These are phyloP conservation scores for Achaetomium macrosporum DNA, from an alignment of 2,329 filamentous ascomycete genomes.

Conservation along the genomic window DNA sequence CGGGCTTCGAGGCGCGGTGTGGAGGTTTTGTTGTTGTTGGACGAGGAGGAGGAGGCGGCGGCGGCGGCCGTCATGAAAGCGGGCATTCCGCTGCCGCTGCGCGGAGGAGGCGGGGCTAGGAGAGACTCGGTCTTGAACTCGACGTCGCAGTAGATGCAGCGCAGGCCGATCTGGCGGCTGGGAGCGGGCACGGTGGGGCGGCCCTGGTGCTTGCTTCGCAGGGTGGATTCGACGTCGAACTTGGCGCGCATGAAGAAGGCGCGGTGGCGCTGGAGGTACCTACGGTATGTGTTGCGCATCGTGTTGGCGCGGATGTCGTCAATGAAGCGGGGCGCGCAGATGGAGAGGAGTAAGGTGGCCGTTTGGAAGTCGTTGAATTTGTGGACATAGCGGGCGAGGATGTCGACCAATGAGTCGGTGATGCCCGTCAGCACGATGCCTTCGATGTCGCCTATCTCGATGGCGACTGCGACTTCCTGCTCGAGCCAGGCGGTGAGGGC, in stretches of 20 bases:
- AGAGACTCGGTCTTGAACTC: slow-evolving; percentile 41
- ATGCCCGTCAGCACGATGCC: slow-evolving; percentile 74
- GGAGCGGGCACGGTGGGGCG: slow-evolving; percentile 57
- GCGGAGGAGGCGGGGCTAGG: slow-evolving; percentile 7
- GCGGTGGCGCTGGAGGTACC: slow-evolving; percentile 66
- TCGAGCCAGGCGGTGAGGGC: slow-evolving; percentile 62
- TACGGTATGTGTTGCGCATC: slow-evolving; percentile 67
- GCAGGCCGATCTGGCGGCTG: slow-evolving; percentile 64
- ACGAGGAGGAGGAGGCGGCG: slow-evolving; percentile 25
- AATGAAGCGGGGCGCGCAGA: slow-evolving; percentile 69
- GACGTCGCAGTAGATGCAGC: slow-evolving; percentile 70
- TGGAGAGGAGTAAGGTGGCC: slow-evolving; percentile 66
- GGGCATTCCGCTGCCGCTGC: slow-evolving; percentile 10
- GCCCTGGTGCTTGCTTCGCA: slow-evolving; percentile 60
- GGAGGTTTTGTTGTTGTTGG: slow-evolving; percentile 12
- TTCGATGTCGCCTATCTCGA: slow-evolving; percentile 65
- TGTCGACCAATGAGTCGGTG: slow-evolving; percentile 64
- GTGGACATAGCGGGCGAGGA: slow-evolving; percentile 69
- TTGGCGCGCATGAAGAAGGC: slow-evolving; percentile 69
- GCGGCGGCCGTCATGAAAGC: slow-evolving; percentile 1
- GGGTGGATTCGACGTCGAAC: slow-evolving; percentile 72
- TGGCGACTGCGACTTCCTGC: slow-evolving; percentile 55
- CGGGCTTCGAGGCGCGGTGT: slow-evolving; percentile 7
- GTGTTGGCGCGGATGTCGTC: slow-evolving; percentile 68
- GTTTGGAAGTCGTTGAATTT: slow-evolving; percentile 76